Evolutionary conservation across 164 flowering plant species (phyloP).

Genomic region (Liriodendron chinense): DNA sequence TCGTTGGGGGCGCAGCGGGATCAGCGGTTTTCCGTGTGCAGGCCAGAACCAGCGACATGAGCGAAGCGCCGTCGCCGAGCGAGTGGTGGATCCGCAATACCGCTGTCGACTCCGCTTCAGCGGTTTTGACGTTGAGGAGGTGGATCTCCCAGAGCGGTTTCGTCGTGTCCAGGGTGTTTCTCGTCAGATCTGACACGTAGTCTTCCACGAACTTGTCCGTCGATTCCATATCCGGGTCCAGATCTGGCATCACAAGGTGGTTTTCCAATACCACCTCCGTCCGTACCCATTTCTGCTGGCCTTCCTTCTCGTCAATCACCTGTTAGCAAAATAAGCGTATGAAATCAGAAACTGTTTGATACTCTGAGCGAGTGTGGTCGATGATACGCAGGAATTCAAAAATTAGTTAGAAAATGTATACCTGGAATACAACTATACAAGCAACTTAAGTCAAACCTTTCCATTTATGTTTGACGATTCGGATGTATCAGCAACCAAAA

Average conservation of each 20-base stretch:
- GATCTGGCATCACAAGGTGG: conserved; percentile 39
- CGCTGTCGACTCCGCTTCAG: conserved; percentile 40
- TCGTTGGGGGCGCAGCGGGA: conserved; percentile 43
- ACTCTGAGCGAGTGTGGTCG: not conserved
- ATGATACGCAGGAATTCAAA: not conserved
- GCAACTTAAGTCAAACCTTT: too few relatives aligned
- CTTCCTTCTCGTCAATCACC: conserved; percentile 30
- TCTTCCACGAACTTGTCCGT: conserved; percentile 51
- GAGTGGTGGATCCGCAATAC: conserved; percentile 65
- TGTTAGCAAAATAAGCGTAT: conserved; percentile 7
- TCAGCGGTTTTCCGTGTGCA: conserved; percentile 43
- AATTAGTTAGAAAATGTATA: not conserved
- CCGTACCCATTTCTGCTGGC: conserved; percentile 39
- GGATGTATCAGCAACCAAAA: too few relatives aligned
- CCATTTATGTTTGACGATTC: too few relatives aligned
- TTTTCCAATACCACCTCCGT: conserved; percentile 40
- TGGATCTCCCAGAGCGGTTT: conserved; percentile 74
- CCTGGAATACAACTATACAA: too few relatives aligned
- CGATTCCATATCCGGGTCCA: conserved; percentile 27
- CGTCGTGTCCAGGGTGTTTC: conserved; percentile 37
- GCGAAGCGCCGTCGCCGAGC: conserved; percentile 66
- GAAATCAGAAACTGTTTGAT: not conserved
- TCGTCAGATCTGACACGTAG: conserved; percentile 38
- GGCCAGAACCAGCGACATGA: conserved; percentile 57
- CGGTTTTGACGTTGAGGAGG: conserved; percentile 48